Evolutionary conservation across 2,329 filamentous ascomycete species (phyloP).

Genomic region (Proliferodiscus dingleyae): DNA sequence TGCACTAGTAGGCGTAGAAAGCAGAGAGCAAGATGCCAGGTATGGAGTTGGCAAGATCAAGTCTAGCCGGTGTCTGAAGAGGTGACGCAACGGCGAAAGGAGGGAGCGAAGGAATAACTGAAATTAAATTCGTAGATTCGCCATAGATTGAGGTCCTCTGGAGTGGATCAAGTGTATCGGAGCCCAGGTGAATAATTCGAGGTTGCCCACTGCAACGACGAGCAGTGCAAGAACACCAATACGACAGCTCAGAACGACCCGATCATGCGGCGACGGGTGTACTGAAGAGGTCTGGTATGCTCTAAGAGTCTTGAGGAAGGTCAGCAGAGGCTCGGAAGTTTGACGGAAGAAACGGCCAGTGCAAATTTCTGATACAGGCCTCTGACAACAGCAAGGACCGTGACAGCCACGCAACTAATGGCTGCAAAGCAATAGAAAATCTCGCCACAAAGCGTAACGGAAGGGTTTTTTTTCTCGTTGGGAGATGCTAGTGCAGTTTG

Average conservation of each 20-base stretch:
- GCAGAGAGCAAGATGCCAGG: slow-evolving; percentile 13
- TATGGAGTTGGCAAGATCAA: slow-evolving; percentile 14
- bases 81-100: slow-evolving; percentile 9
- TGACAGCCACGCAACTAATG: neutral
- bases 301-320: slow-evolving; percentile 13
- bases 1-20: slow-evolving; percentile 11
- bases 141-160: slow-evolving; percentile 23
- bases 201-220: slow-evolving; percentile 9
- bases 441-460: neutral
- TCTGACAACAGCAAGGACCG: slow-evolving; percentile 6
- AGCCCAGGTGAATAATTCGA: slow-evolving; percentile 4
- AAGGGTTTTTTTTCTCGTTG: no score
- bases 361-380: slow-evolving; percentile 14
- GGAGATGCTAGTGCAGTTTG: neutral
- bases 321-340: slow-evolving; percentile 15
- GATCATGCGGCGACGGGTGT: slow-evolving; percentile 26
- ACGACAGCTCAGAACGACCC: slow-evolving; percentile 19
- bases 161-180: slow-evolving; percentile 8
- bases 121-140: slow-evolving; percentile 26
- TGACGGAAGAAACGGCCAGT: slow-evolving; percentile 10
- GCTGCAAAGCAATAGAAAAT: neutral
- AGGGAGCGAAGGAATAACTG: slow-evolving; percentile 18
- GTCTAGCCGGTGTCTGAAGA: slow-evolving; percentile 12
- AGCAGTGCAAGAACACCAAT: slow-evolving; percentile 23
- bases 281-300: slow-evolving; percentile 14